Evolutionary conservation across 345 rosid species (phyloP).

Genomic region (Populus simonii): DNA sequence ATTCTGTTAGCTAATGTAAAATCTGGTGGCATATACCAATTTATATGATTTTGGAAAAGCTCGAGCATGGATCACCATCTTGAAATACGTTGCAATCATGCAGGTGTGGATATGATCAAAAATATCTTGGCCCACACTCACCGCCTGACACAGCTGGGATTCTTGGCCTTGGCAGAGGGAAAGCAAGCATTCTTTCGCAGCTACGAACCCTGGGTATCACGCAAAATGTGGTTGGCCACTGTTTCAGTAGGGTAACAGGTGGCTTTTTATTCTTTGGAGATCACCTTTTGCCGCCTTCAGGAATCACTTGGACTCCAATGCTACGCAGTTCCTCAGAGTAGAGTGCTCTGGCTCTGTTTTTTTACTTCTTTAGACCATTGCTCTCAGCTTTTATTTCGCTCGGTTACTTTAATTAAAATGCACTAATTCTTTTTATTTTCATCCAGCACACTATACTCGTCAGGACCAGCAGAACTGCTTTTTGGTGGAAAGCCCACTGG

Average conservation of each 20-base stretch:
- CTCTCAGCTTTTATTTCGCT: not conserved
- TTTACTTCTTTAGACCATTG: not conserved
- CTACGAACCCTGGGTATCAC: conserved; percentile 40
- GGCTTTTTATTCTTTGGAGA: conserved; percentile 85
- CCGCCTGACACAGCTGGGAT: conserved; percentile 73
- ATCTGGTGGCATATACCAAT: not conserved
- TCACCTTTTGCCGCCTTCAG: conserved; percentile 56
- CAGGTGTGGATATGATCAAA: conserved; percentile 84
- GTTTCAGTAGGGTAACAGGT: conserved; percentile 68
- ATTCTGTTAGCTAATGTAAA: not conserved
- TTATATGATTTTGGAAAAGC: not conserved
- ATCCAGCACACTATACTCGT: conserved; percentile 58
- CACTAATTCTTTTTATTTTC: not conserved
- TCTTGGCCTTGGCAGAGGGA: conserved; percentile 76
- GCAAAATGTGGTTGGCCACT: conserved; percentile 70
- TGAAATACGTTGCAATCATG: conserved; percentile 10
- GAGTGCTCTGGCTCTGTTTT: conserved; percentile 9
- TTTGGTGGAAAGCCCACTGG: conserved; percentile 55
- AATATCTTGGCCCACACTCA: conserved; percentile 39
- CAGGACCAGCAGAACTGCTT: conserved; percentile 72
- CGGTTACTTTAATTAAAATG: not conserved
- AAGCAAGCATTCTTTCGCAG: conserved; percentile 68
- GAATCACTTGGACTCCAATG: conserved; percentile 64
- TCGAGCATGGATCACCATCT: not conserved
- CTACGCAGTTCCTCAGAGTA: conserved; percentile 37